These are phyloP conservation scores for Botrytis pseudocinerea DNA, from an alignment of 2,329 filamentous ascomycete genomes.

Conservation along the genomic window DNA sequence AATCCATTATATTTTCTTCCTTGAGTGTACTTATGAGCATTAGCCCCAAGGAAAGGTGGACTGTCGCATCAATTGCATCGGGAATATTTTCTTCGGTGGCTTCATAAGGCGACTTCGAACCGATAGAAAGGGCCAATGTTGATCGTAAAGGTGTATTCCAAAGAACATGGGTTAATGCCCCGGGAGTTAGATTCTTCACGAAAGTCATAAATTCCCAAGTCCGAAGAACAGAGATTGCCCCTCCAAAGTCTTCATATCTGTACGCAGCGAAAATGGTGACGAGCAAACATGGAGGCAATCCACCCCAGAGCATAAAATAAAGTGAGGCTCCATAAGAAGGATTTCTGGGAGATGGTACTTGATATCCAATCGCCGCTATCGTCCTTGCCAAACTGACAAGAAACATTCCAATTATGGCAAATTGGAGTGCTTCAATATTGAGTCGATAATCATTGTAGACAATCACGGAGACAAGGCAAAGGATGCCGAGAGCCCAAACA, in stretches of 20 bases:
- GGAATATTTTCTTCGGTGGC: constrained; percentile 32
- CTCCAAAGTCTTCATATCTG: constrained; percentile 32
- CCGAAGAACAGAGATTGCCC: constrained; percentile 27
- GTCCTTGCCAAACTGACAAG: constrained; percentile 34
- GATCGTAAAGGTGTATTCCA: constrained; percentile 33
- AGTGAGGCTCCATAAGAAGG: constrained; percentile 31
- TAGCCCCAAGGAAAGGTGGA: constrained; percentile 33
- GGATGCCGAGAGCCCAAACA: constrained; percentile 29
- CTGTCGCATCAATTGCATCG: constrained; percentile 32
- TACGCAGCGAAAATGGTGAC: constrained; percentile 31
- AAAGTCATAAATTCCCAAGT: constrained; percentile 30
- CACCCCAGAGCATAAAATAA: constrained; percentile 32
- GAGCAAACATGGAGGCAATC: constrained; percentile 32
- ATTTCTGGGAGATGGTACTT: constrained; percentile 27
- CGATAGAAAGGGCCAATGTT: constrained; percentile 33
- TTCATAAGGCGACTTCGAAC: constrained; percentile 30
- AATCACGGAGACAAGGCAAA: constrained; percentile 19
- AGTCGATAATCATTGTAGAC: constrained; percentile 36
- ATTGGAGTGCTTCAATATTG: constrained; percentile 26
- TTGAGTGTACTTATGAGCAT: constrained; percentile 15
- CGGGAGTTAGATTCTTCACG: constrained; percentile 31
- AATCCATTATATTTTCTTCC: constrained; percentile 34
- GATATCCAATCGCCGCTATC: constrained; percentile 30
- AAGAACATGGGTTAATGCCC: constrained; percentile 32
- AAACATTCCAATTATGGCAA: constrained; percentile 29